Base-by-base conservation (phyloP, 163 green algal species). In the Coccomyxa subellipsoidea region DNA sequence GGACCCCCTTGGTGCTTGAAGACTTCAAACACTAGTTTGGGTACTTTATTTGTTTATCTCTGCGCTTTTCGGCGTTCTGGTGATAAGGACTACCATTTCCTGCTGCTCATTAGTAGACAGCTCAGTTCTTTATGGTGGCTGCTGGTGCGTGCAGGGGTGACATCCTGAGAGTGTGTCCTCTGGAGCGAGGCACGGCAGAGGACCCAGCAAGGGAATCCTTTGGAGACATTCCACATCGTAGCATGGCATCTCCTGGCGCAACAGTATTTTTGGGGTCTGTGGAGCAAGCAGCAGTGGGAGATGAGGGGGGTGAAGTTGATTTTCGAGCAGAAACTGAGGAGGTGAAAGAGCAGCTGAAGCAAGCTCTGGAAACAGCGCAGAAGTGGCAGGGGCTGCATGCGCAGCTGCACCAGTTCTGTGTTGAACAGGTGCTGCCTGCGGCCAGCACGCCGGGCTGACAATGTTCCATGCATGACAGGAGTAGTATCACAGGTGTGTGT, bases 371-470 rank as follows among this genome's bases (percentile, higher is more conserved):
- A 0, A 34, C 35, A 18, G 77, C 38, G 23, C 32, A 79, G 0
- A 32, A 75, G 40, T 85, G 82, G 82, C 76, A 54, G 77, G 39
- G 38, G 39, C 34, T 85, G 73, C 76, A 85, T 76, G 38, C 77
- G 37, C 34, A 85, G 66, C 77, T 85, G 66, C 77, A 82, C 1
- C 32, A 69, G 35, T 76, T 81, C 18, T 85, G 66, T 73, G 76
- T 82, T n/a, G n/a, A 79, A 29, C 53, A 79, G 7, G 23, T 85
- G 69, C 29, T 85, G 75, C 72, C 72, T 38, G 36, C 72, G 47
- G 31, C 66, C 10, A 36, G 66, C 66, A 12, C 29, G 27, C 47
- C 47, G 3, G 47, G 47, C 47, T 59, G 47, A 59, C 15, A 18
- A 8, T 23, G 47, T 10, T 54, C 27, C 7, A 36, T 27, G 66